Evolutionary conservation across 257 asterid species (phyloP).

Genomic region (Ocimum tenuiflorum): DNA sequence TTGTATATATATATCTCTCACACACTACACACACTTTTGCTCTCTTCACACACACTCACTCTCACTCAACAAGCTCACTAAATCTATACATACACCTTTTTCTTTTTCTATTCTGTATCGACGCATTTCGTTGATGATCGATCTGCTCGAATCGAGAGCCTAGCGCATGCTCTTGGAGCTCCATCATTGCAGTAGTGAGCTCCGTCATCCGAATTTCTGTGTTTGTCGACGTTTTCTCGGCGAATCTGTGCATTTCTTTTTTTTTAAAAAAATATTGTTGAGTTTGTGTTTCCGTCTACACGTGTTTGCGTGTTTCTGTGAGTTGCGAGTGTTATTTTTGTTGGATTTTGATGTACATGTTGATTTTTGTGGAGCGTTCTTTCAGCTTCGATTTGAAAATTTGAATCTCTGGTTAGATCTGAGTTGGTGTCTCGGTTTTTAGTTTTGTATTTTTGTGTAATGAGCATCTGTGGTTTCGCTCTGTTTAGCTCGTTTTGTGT

Average conservation of each 20-base stretch:
- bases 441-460: background rate
- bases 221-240: background rate
- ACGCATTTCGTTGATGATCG: conserved; percentile 26
- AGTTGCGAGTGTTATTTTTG: background rate
- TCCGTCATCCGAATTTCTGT: conserved; percentile 15
- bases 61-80: conserved; percentile 19
- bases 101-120: conserved; percentile 1
- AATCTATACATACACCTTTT: background rate
- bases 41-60: conserved; percentile 19
- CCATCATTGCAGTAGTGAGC: conserved; percentile 36
- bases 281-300: background rate
- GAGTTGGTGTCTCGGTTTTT: conserved; percentile 1
- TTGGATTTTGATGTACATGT: background rate
- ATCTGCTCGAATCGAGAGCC: conserved; percentile 33
- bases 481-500: conserved; percentile 11
- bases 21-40: conserved; percentile 21
- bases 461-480: conserved; percentile 4
- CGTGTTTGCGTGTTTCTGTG: background rate
- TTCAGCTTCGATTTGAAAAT: conserved; percentile 23
- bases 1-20: background rate
- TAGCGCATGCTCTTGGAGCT: conserved; percentile 37
- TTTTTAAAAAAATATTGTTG: background rate
- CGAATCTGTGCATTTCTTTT: background rate
- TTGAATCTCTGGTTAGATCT: conserved; percentile 29
- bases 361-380: background rate